A percentile compares a stretch with the other conserved stretches of the same genome.
Evolutionary conservation across 176 grass and related monocot genomes (phyloP).

Genomic region (Cocos nucifera): DNA sequence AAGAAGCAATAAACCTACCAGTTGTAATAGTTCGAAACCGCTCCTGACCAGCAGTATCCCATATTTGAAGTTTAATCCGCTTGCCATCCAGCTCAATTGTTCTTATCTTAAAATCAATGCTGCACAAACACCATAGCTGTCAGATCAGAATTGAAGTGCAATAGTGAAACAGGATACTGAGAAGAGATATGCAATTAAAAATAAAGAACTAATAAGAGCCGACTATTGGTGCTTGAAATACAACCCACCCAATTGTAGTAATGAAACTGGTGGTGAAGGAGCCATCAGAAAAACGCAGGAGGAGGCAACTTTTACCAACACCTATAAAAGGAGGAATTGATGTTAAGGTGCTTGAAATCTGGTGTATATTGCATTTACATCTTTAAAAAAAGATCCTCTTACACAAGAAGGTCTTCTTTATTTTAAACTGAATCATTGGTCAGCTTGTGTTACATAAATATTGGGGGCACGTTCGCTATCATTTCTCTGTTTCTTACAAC

Average conservation of each 20-base stretch:
- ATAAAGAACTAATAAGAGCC: too few species aligned
- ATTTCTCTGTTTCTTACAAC: too few species aligned
- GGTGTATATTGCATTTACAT: too few species aligned
- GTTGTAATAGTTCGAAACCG: constrained; percentile 24
- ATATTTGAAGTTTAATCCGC: constrained; percentile 22
- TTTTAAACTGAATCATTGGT: too few species aligned
- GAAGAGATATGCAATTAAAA: too few species aligned
- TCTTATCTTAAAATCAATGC: constrained; percentile 23
- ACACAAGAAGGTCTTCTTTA: too few species aligned
- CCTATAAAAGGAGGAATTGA: constrained; percentile 1
- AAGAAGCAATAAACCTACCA: background rate
- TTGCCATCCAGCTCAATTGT: constrained; percentile 23
- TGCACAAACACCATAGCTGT: background rate
- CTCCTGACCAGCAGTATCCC: constrained; percentile 23
- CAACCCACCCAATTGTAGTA: constrained; percentile 13
- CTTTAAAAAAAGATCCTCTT: too few species aligned
- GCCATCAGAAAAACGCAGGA: constrained; percentile 16
- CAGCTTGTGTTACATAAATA: too few species aligned
- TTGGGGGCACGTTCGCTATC: too few species aligned
- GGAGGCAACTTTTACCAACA: constrained; percentile 20
- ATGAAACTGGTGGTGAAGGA: constrained; percentile 25
- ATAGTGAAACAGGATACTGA: background rate
- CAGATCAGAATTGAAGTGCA: background rate
- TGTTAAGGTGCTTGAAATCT: too few species aligned
- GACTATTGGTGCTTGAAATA: background rate